Percentiles rank a stretch among this genome's conserved stretches.
Conservation (phyloP, 148 eudicot species). For the Vaccinium corymbosum region DNA sequence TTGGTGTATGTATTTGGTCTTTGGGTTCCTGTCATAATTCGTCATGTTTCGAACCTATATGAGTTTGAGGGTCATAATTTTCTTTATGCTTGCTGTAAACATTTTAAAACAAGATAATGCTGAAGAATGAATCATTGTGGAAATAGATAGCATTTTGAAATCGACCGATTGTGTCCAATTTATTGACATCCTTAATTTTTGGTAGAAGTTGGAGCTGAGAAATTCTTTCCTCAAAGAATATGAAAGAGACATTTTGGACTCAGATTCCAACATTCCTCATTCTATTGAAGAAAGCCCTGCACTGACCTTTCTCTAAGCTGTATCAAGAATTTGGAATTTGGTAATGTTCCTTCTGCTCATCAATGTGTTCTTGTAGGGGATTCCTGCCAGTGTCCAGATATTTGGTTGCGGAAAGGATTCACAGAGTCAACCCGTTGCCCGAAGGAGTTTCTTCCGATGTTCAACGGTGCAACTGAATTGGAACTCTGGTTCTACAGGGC, state of each 20-base stretch:
- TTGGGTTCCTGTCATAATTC: neutral
- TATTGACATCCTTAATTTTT: neutral
- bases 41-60: neutral
- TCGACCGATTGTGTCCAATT: neutral
- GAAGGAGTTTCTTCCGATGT: slow-evolving; percentile 93
- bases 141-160: neutral
- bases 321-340: slow-evolving; percentile 6
- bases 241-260: neutral
- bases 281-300: neutral
- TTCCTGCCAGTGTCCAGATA: slow-evolving; percentile 94
- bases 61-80: neutral
- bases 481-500: slow-evolving; percentile 88
- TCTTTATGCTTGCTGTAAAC: neutral
- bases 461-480: slow-evolving; percentile 80
- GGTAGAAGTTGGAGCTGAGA: neutral
- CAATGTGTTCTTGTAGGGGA: slow-evolving; percentile 52
- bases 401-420: slow-evolving; percentile 59
- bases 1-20: neutral
- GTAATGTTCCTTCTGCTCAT: neutral
- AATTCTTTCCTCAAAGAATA: neutral
- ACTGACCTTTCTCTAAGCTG: neutral
- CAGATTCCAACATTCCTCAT: neutral
- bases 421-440: slow-evolving; percentile 70
- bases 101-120: neutral
- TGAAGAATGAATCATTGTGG: neutral